Evolutionary conservation across 148 eudicot genomes (phyloP).

Genomic region (Drosera capensis): DNA sequence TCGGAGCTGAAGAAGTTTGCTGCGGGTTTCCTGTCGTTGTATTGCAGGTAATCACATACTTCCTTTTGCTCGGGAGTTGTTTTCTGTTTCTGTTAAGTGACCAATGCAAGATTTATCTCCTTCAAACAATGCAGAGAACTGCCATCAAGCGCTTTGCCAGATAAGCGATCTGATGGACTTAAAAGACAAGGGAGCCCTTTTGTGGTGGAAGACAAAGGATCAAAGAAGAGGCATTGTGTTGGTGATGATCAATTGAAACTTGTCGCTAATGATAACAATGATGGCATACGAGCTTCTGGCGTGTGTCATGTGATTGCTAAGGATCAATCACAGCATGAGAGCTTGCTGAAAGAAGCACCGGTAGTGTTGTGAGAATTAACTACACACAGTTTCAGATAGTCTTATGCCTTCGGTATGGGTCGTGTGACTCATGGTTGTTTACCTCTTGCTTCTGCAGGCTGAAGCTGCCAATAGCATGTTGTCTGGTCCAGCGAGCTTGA

Average conservation of each 20-base stretch:
- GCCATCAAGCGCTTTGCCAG: conserved; percentile 18
- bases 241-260: conserved; percentile 12
- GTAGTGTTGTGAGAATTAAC: conserved; percentile 3
- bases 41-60: conserved; percentile 62
- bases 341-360: conserved; percentile 27
- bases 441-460: conserved; percentile 17
- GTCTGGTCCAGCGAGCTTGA: conserved; percentile 27
- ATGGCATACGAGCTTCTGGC: conserved; percentile 10
- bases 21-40: conserved; percentile 41
- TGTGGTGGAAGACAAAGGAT: conserved; percentile 28
- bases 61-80: background rate
- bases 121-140: conserved; percentile 20
- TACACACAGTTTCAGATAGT: background rate
- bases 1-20: conserved; percentile 51
- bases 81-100: background rate
- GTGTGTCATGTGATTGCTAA: conserved; percentile 9
- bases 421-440: background rate
- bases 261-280: conserved; percentile 14
- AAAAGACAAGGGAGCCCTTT: conserved; percentile 63
- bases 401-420: conserved; percentile 1
- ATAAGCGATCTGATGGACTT: conserved; percentile 16
- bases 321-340: background rate
- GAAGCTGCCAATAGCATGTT: conserved; percentile 12
- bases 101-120: too few species aligned
- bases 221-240: conserved; percentile 41